phyloP scores from a whole-genome alignment of 176 grass and related monocot species.

The Eleusine coracana region DNA sequence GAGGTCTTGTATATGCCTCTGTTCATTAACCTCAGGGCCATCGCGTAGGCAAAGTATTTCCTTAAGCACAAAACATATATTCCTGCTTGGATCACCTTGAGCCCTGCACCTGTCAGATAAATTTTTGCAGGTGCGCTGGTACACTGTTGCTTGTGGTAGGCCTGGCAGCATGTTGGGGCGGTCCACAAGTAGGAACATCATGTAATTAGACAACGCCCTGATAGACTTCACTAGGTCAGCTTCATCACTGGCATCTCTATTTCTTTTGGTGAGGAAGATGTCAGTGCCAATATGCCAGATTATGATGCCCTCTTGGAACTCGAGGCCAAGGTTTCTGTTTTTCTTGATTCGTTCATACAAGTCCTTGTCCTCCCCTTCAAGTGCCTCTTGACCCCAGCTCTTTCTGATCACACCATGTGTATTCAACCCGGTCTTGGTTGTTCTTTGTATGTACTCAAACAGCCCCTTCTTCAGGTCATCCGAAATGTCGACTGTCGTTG shows the following conservation, averaged over 20 bases:
- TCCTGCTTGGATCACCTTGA: not conserved
- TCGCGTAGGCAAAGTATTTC: not conserved
- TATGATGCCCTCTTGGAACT: slow-evolving; percentile 36
- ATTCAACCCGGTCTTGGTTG: not conserved
- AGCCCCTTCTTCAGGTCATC: not conserved
- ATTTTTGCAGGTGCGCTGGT: not conserved
- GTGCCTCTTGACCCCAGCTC: slow-evolving; percentile 13
- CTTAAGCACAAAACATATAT: not conserved
- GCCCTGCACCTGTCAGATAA: slow-evolving; percentile 1
- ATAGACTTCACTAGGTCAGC: not conserved
- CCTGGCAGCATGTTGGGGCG: slow-evolving; percentile 26
- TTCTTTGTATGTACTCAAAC: not conserved
- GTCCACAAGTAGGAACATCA: slow-evolving; percentile 27
- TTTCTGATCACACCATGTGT: slow-evolving; percentile 25
- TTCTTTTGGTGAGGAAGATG: slow-evolving; percentile 11
- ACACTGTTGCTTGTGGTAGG: slow-evolving; percentile 33
- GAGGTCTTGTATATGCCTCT: not conserved
- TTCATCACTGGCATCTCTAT: not conserved
- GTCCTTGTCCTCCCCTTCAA: not conserved
- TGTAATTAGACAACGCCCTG: slow-evolving; percentile 25
- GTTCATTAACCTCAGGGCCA: not conserved
- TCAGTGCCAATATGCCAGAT: slow-evolving; percentile 36
- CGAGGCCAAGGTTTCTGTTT: not conserved
- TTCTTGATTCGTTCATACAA: not conserved
- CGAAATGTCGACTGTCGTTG: not conserved